Base-by-base conservation (phyloP, 441 rosid genomes). In the Melianthus villosus region DNA sequence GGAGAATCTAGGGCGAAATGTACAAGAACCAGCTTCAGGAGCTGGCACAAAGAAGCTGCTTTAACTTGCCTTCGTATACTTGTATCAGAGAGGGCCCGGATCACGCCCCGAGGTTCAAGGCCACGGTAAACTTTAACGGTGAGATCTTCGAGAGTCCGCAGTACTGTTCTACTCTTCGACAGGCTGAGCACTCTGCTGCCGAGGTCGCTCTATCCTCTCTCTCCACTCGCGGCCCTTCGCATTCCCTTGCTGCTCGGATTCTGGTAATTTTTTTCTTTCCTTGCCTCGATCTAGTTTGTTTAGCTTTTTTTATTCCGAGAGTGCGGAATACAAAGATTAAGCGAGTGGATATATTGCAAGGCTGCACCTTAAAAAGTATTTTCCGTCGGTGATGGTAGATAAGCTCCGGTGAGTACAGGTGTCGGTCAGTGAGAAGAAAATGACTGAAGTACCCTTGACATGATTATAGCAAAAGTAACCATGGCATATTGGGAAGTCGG, bases 21-120 rank as follows among this genome's bases (percentile, higher is more conserved):
- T 80, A 83, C 56, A 83, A 87, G 77, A 77, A 76, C 67, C 95
- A 83, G 91, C 73, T 87, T 18, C 94, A 87, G 50, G 97, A 87
- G 93, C 82, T 83, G 63, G 94, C 97, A 44, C 97, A 82, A 73
- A 72, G 96, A 72, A 85, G 96, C 92, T 85, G 96, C 76, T 86
- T 86, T 63, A 67, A 60, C 57, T 76, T 86, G 1, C 97, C 97
- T 3, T 77, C 93, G n/a, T 86, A 86, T 45, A 71, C 83, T 6
- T 77, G 93, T 58, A 49, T 86, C 28, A 59, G 97, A 59, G 97
- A 86, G 71, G 97, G 97, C 37, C 97, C 97, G 3, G 97, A 86
- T 79, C 97, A 86, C 76, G 94, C 94, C 54, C 97, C 97, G 4
- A 49, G 97, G 32, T 86, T 86, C 68, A 86, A 86, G 58, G 89